These are phyloP conservation scores for Candida montana DNA, from an alignment of 805 yeast species.

Conservation along the genomic window DNA sequence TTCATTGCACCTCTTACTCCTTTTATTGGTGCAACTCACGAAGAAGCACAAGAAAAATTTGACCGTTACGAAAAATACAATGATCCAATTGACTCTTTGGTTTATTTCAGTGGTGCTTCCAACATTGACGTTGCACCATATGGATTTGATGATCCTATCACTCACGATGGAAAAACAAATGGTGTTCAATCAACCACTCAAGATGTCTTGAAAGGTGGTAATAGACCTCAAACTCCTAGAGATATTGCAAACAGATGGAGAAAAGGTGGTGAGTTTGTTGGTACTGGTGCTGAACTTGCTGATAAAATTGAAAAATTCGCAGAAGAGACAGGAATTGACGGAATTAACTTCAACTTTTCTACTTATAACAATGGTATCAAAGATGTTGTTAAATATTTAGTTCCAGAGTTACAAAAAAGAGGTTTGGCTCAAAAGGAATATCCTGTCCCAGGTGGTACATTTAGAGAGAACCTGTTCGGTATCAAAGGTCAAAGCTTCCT, in stretches of 20 bases:
- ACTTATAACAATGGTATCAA: conserved; percentile 34
- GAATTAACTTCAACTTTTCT: conserved; percentile 36
- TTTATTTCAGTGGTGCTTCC: conserved; percentile 41
- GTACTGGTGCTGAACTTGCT: conserved; percentile 34
- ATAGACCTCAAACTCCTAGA: conserved; percentile 5
- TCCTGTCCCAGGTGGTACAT: conserved; percentile 27
- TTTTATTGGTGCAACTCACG: conserved; percentile 35
- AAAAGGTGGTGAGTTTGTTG: conserved; percentile 23
- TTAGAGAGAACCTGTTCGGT: conserved; percentile 13
- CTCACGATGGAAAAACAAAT: conserved; percentile 25
- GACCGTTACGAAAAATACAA: conserved; percentile 29
- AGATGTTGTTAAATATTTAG: conserved; percentile 32
- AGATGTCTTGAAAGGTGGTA: not conserved
- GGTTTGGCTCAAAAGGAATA: conserved; percentile 34
- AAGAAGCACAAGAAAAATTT: conserved; percentile 31
- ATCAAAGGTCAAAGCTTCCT: conserved; percentile 17
- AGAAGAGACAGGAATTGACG: conserved; percentile 35
- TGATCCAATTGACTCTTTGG: conserved; percentile 33
- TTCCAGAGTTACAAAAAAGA: conserved; percentile 33
- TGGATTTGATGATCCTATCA: conserved; percentile 32
- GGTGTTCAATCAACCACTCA: conserved; percentile 28
- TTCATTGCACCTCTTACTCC: conserved; percentile 34
- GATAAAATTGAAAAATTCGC: conserved; percentile 35
- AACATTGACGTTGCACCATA: conserved; percentile 35
- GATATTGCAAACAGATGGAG: conserved; percentile 7